Base-by-base conservation (phyloP, 257 asterid species). In the Solanum ossicruentum region DNA sequence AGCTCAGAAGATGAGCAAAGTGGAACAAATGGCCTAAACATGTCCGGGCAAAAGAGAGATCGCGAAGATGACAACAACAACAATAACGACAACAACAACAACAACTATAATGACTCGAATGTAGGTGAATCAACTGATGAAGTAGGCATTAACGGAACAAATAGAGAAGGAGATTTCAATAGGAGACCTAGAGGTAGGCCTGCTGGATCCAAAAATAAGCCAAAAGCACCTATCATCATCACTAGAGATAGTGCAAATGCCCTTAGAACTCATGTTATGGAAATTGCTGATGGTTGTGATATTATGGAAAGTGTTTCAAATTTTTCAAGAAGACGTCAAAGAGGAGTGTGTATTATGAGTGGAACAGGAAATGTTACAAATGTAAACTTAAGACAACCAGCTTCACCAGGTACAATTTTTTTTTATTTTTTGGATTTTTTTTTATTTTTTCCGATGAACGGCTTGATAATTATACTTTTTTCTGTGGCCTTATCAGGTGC, bases 231-330 rank as follows among this genome's bases (percentile, higher is more conserved):
- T 1, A 95, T 95, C 89, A 95, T 95, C 84, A 95, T 95, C 78
- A 92, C 93, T 3, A 93, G 98, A 3, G 98, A 95, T 90, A 94
- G 98, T 81, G 94, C 98, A 67, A 95, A 95, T 85, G 98, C 98
- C 1, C 96, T 95, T 21, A 85, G 99, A 23, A 94, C 97, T 87
- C 99, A 95, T 85, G 97, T 95, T n/a, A 93, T 95, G 97, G 99
- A 95, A 66, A 83, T 95, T 67, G 88, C 97, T 13, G 98, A 95
- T 75, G 98, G 97, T 6, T 89, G 97, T 45, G 98, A 95, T 86
- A 83, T 95, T 86, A 88, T 93, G 92, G 98, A 95, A 23, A 89
- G 97, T 88, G 88, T 95, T 23, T 89, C 94, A 12, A 89, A 72
- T 89, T 95, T 95, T 73, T 98, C 98, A 2, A 89, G 96, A 32